Evolutionary conservation across 257 asterid genomes (phyloP).

Genomic region (Solanum chiquidenum): DNA sequence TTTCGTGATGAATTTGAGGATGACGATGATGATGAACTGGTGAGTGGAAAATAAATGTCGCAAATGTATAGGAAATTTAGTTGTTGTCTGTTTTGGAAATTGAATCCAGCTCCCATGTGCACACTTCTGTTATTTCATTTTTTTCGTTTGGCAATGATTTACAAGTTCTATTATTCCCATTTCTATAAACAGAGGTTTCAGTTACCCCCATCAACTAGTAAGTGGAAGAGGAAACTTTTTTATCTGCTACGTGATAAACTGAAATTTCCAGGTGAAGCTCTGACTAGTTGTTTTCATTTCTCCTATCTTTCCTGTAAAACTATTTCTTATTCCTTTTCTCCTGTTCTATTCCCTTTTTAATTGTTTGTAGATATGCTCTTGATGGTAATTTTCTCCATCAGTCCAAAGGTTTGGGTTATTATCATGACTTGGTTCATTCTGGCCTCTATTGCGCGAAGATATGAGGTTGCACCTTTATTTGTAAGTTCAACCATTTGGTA

Average conservation of each 20-base stretch:
- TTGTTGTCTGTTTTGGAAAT: background rate
- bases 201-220: conserved; percentile 63
- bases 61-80: conserved; percentile 10
- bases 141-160: background rate
- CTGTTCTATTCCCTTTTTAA: background rate
- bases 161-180: background rate
- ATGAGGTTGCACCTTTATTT: conserved; percentile 69
- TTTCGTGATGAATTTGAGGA: conserved; percentile 43
- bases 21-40: conserved; percentile 74
- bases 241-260: conserved; percentile 48
- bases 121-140: background rate
- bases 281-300: conserved; percentile 1
- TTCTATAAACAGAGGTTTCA: conserved; percentile 38
- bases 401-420: conserved; percentile 57
- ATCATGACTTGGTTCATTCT: conserved; percentile 61
- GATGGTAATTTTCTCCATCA: conserved; percentile 71
- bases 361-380: conserved; percentile 57
- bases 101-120: background rate
- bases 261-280: conserved; percentile 66
- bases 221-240: conserved; percentile 77
- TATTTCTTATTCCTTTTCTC: conserved; percentile 15
- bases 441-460: conserved; percentile 69
- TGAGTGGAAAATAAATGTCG: background rate
- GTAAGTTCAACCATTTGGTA: conserved; percentile 38
- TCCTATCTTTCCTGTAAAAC: background rate